Base-by-base conservation (phyloP, 805 yeast species). In the Candida pseudoglaebosa region DNA sequence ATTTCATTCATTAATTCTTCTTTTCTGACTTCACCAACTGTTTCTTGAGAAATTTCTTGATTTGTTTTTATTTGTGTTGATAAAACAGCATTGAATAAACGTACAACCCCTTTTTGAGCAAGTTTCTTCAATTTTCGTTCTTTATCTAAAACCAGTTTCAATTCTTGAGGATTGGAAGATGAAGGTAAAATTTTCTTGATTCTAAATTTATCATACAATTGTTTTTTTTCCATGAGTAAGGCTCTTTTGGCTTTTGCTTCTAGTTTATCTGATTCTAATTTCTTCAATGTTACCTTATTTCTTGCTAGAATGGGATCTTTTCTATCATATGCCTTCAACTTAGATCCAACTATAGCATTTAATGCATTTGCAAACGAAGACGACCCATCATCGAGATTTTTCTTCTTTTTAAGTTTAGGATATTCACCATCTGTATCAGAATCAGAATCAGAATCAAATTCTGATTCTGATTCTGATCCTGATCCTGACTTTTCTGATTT, bases 221-320 rank as follows among this genome's bases (percentile, higher is more conserved):
- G 77, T 54, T 78, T 82, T 70, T 82, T 85, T 54, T 93, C 98
- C 2, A 75, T 73, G 10, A 78, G 61, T 13, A 91, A 44, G 15
- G 80, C 77, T 47, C 82, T 72, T 52, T 78, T 80, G 8, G 96
- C 98, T 57, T 88, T 85, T 43, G 78, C 76, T 50, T 91, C 97
- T 33, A 93, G 67, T 53, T 84, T 85, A 37, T 85, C 87, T 22
- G 80, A 75, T 49, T 90, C 96, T 40, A 84, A 73, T 48, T 85
- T 81, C 62, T 81, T 82, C 36, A 80, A 44, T 0, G 81, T 75
- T 30, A 74, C 70, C 48, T 83, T 84, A 53, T 85, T 84, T 62
- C 98, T 80, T 5, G 91, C 90, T 63, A 91, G 72, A 40, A 91
- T 86, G 2, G 99, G 99, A 57, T 90, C 95, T 32, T 75, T 75